Base-by-base conservation (phyloP, 139 green algal species). In the Eudorina sp. region DNA sequence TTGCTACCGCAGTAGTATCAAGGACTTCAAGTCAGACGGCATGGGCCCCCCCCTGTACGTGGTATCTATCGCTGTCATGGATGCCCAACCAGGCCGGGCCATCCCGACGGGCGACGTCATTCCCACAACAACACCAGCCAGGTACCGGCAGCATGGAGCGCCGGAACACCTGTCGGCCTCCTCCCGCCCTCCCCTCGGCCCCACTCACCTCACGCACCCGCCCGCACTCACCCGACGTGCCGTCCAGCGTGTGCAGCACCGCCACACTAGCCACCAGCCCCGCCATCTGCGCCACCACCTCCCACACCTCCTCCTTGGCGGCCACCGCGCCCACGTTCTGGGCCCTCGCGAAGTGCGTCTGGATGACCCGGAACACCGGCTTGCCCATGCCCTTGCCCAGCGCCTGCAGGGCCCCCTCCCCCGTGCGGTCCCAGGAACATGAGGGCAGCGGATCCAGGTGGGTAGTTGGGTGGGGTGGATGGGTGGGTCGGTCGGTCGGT, bases 241-340 rank as follows among this genome's bases (percentile, higher is more conserved):
- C 89, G 64, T 95, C 72, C 53, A 95, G 75, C 25, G 70, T 78
- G 27, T 86, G 62, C 75, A 98, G 94, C 66, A 96, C 9, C 3
- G 81, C 88, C 38, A 98, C 90, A 48, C 93, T 97, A 40, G 83
- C 43, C 13, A 88, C 91, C 29, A 97, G 93, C 2, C 96, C 96
- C 31, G 88, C 53, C 77, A 98, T 86, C 93, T 98, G 58, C 38
- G 72, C 36, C 46, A 38, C 43, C 58, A 64, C 64, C 68, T 70
- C 41, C 80, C 80, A 86, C 48, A 96, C 91, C 93, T 99, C 96
- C 90, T 99, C 96, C 91, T 97, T 98, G 66, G 96, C 96, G 0
- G 96, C 91, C 21, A 99, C 94, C 55, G 97, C 96, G 19, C 96
- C 96, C 18, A 99, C 94, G 80, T 99, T 99, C 88, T 95, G 94